Percentiles rank a stretch among this genome's conserved stretches.
phyloP scores from a whole-genome alignment of 768 basidiomycete genomes.

The Coprinopsis strossmayeri region DNA sequence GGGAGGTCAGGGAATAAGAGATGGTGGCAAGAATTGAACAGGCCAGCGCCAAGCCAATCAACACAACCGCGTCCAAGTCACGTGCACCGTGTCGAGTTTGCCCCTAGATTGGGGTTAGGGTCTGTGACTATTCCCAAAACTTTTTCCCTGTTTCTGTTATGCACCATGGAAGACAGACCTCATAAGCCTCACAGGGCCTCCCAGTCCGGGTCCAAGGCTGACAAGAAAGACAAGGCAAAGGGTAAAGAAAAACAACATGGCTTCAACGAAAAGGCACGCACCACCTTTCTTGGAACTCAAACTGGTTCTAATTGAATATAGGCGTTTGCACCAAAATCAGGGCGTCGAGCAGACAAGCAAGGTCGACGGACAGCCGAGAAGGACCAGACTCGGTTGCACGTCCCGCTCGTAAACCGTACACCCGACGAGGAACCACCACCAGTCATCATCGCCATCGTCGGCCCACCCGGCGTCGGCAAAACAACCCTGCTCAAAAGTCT shows the following conservation, averaged over 20 bases:
- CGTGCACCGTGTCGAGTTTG: constrained; percentile 17
- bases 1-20: no score
- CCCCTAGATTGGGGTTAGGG: not conserved
- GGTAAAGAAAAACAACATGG: constrained; percentile 66
- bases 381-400: constrained; percentile 92
- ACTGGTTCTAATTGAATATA: constrained; percentile 18
- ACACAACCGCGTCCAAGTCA: constrained; percentile 23
- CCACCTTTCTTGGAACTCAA: not conserved
- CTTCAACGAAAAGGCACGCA: constrained; percentile 83
- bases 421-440: constrained; percentile 91
- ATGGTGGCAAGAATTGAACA: constrained; percentile 8
- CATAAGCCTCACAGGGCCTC: constrained; percentile 82
- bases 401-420: constrained; percentile 91
- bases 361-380: constrained; percentile 88
- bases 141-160: not conserved
- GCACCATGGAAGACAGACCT: constrained; percentile 59
- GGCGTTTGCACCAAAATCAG: constrained; percentile 94
- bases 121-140: not conserved
- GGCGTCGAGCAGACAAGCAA: constrained; percentile 81
- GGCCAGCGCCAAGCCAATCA: constrained; percentile 12
- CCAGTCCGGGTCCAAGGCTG: constrained; percentile 63
- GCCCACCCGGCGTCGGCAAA: constrained; percentile 96
- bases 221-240: constrained; percentile 71
- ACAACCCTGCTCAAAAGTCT: constrained; percentile 90
- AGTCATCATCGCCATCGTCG: constrained; percentile 90